Evolutionary conservation across 768 basidiomycete genomes (phyloP), one percentile per base, ranked within the genome.

Genomic region (Russula lepida): DNA sequence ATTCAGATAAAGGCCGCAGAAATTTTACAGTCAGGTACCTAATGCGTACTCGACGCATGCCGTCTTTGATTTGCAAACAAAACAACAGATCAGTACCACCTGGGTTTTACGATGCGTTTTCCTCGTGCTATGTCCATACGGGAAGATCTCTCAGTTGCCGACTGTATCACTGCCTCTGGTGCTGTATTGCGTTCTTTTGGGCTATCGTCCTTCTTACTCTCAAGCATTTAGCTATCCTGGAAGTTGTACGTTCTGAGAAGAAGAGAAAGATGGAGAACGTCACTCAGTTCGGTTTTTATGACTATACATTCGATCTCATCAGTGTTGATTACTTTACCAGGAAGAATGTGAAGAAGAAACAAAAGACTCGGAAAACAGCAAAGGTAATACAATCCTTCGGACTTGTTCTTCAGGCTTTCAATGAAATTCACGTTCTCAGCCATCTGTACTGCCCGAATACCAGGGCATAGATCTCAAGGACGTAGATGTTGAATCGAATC

Each of bases 1-100:
- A 62, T 98, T 66, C 89, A 89, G 67, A 83, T 98, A 58, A 98
- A 98, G 73, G 95, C 92, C 0, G 90, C 95, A 0, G 94, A 98
- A 70, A 91, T 98, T 55, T 84, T 84, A 2, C 74, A 79, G 11
- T 81, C 90, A 47, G 88, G 92, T 87, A 58, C 33, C 9, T 23
- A 25, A 44, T 25, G 6, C 37, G 33, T n/a, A 39, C 32, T 23
- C n/a, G 27, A 28, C 21, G 19, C 12, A 5, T 27, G 11, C 28
- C 19, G 30, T 21, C 21, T 30, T 60, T 61, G 8, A 62, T 54
- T 41, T 46, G 47, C 50, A 54, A 48, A 25, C 52, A 65, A 54
- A 48, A 25, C 52, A 65, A 65, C 62, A 85, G 94, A 92, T 66
- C 85, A 85, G 66, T 98, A 92, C 67, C 88, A 88, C 55, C 71